A percentile compares a stretch with the other conserved stretches of the same genome.
Evolutionary conservation across 2,329 filamentous ascomycete species (phyloP).

Genomic region (Dactylellina cionopaga): DNA sequence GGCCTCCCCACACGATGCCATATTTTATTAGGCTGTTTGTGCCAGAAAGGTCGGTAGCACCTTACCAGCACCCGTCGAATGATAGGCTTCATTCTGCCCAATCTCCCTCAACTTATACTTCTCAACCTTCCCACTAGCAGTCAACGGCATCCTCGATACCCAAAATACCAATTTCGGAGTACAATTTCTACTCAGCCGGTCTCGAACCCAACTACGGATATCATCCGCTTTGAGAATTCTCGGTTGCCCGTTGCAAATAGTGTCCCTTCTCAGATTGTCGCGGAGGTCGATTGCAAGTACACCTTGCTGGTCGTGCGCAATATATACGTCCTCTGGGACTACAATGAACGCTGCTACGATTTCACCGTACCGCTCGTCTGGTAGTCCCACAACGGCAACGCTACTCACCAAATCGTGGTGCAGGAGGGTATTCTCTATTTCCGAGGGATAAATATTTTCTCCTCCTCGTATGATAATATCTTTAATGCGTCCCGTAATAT

Average conservation of each 20-base stretch:
- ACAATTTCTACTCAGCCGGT: conserved; percentile 76
- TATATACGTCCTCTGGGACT: neutral
- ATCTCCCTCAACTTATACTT: conserved; percentile 69
- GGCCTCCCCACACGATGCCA: no score
- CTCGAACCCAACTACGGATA: conserved; percentile 76
- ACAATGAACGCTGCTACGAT: conserved; percentile 81
- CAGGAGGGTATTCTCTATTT: conserved; percentile 88
- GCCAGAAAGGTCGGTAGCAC: no score
- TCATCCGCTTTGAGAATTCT: conserved; percentile 66
- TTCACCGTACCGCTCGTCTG: conserved; percentile 84
- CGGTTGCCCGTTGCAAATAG: conserved; percentile 35
- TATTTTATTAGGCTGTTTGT: no score
- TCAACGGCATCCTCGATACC: conserved; percentile 85
- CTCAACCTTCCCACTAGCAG: conserved; percentile 94
- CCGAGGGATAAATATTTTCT: conserved; percentile 84
- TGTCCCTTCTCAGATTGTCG: neutral
- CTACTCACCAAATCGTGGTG: conserved; percentile 76
- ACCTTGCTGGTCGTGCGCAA: neutral
- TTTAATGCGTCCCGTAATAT: conserved; percentile 88
- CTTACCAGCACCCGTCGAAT: no score
- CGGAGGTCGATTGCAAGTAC: neutral
- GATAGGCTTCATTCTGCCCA: no score
- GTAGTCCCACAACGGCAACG: conserved; percentile 82
- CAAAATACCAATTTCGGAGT: conserved; percentile 93
- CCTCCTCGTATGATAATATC: conserved; percentile 94